These are phyloP conservation scores for Endoconidiophora laricicola DNA, from an alignment of 2,329 filamentous ascomycete genomes.

Conservation along the genomic window DNA sequence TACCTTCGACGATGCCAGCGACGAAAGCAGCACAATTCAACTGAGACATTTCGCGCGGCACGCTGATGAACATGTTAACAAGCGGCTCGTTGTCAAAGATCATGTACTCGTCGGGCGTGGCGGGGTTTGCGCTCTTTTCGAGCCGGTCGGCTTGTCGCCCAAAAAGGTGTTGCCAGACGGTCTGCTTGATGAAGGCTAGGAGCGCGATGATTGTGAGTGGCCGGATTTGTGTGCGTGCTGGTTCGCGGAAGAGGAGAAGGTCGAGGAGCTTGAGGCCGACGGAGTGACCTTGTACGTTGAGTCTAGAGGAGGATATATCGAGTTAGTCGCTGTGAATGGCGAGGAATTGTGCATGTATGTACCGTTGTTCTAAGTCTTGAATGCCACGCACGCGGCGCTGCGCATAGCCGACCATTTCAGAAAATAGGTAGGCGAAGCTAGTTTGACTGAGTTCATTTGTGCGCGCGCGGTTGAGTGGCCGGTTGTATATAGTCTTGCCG, in stretches of 20 bases:
- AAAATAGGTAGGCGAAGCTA: slow-evolving; percentile 90
- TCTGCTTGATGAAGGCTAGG: slow-evolving; percentile 87
- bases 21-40: slow-evolving; percentile 93
- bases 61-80: slow-evolving; percentile 83
- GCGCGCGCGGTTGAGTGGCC: slow-evolving; percentile 78
- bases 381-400: slow-evolving; percentile 83
- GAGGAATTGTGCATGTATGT: slow-evolving; percentile 16
- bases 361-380: slow-evolving; percentile 84
- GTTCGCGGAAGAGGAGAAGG: slow-evolving; percentile 74
- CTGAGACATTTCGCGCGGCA: slow-evolving; percentile 90
- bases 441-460: slow-evolving; percentile 80
- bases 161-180: slow-evolving; percentile 85
- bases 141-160: slow-evolving; percentile 78
- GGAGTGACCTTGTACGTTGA: slow-evolving; percentile 83
- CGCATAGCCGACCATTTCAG: slow-evolving; percentile 92
- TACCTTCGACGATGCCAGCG: slow-evolving; percentile 85
- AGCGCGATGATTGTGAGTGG: slow-evolving; percentile 80
- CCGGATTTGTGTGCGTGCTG: slow-evolving; percentile 52
- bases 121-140: slow-evolving; percentile 68
- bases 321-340: neutral
- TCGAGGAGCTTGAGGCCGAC: slow-evolving; percentile 90
- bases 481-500: slow-evolving; percentile 96
- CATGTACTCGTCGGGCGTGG: slow-evolving; percentile 93
- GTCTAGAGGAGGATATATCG: slow-evolving; percentile 22
- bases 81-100: slow-evolving; percentile 96